phyloP scores from a whole-genome alignment of 192 early-diverging fungal species.

The Rhizoclosmatium globosum region DNA sequence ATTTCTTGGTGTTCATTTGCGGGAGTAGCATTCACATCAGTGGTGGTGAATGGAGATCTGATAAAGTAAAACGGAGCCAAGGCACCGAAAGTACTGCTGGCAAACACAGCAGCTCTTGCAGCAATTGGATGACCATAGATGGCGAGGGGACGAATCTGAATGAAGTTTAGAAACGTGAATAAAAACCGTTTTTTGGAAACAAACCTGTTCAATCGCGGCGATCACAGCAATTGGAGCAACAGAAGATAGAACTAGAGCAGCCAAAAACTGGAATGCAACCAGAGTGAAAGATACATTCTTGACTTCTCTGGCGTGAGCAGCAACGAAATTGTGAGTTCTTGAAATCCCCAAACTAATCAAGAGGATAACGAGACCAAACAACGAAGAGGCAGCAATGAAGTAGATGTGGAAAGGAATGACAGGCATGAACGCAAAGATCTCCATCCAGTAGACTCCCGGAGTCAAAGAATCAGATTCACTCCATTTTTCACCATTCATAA shows the following conservation, averaged over 20 bases:
- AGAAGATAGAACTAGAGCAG: not conserved
- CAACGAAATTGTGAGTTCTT: conserved; percentile 1
- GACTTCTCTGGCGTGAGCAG: conserved; percentile 1
- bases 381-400: not conserved
- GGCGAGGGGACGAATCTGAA: conserved; percentile 27
- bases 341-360: not conserved
- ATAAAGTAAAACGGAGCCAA: not conserved
- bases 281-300: not conserved
- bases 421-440: conserved; percentile 4
- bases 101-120: not conserved
- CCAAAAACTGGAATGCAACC: not conserved
- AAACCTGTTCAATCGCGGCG: conserved; percentile 8
- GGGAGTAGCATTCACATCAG: not conserved
- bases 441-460: conserved; percentile 15
- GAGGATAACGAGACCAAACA: not conserved
- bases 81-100: conserved; percentile 6
- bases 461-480: no score
- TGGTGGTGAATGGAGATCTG: not conserved
- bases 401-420: conserved; percentile 7
- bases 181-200: not conserved
- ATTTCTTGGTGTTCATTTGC: conserved; percentile 2
- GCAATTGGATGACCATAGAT: conserved; percentile 2
- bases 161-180: not conserved
- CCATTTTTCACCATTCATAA: not conserved
- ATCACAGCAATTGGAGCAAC: conserved; percentile 8